Evolutionary conservation across 345 rosid genomes (phyloP), one percentile per base, ranked within the genome.

Genomic region (Eucalyptus globulus): DNA sequence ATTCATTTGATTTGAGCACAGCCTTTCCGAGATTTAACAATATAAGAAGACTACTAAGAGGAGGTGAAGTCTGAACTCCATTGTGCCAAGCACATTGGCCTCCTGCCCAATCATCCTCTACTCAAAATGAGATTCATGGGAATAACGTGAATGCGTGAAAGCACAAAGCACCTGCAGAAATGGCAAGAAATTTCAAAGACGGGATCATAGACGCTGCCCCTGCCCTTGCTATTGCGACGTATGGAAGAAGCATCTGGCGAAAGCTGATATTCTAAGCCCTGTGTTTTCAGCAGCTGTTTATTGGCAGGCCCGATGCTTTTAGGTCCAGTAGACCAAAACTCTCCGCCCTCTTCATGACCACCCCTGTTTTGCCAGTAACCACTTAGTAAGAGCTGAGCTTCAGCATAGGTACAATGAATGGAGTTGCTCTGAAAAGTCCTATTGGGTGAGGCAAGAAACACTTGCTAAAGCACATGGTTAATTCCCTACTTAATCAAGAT

Each of bases 111-210:
- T 72, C 21, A 72, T 3, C 81, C 26, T 72, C 81, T 19, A 19
- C 26, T 62, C 69, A 72, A 72, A 72, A 72, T 72, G 44, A 72
- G 45, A 72, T 72, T 72, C 14, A 24, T 5, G 45, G 81, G 81
- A 86, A 29, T 50, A 50, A 7, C 5, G 49, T 21, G 37, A 16
- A 72, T 49, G 21, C 5, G 13, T 34, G 5, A 51, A 49, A 43
- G 11, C 47, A 12, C 49, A 24, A 88, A 43, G 37, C 15, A 91
- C 93, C 92, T 93, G 94, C 93, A 93, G 89, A 93, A 93, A 87
- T 92, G 93, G 88, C 94, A 93, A 90, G 92, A 89, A 89, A 92
- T 93, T 45, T 90, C 93, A 88, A 88, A 89, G 76, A 91, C 58
- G 62, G 94, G 88, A 85, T 93, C 89, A 86, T 90, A 89, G 88